phyloP scores from a whole-genome alignment of 2,329 filamentous ascomycete genomes.

The Periconia macrospinosa region DNA sequence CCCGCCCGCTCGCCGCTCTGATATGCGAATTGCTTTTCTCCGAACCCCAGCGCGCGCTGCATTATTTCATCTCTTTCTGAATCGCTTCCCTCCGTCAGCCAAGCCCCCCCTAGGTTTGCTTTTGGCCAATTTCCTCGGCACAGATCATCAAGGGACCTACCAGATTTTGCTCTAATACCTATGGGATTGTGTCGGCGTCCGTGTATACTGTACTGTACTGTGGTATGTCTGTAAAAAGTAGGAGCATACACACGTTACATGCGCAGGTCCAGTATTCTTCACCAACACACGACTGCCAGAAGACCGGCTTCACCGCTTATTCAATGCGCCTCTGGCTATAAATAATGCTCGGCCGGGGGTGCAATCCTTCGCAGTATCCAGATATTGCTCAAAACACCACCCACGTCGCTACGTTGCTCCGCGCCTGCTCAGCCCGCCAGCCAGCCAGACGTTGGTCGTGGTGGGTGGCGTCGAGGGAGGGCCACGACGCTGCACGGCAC shows the following conservation, averaged over 20 bases:
- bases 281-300: constrained; percentile 13
- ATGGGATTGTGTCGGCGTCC: no score
- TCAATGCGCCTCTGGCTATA: constrained; percentile 28
- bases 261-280: constrained; percentile 2
- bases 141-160: constrained; percentile 13
- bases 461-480: constrained; percentile 14
- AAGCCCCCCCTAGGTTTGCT: constrained; percentile 18
- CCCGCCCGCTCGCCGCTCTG: no score
- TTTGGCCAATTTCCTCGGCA: constrained; percentile 14
- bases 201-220: no score
- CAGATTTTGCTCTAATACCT: no score
- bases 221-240: no score
- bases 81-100: constrained; percentile 21
- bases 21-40: constrained; percentile 2
- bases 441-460: constrained; percentile 29
- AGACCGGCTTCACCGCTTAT: constrained; percentile 37
- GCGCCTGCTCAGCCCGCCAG: constrained; percentile 5
- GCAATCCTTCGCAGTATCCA: constrained; percentile 24
- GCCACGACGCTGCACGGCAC: background rate
- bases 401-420: no score
- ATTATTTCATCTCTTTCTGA: constrained; percentile 1
- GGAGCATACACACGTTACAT: no score
- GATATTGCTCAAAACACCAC: constrained; percentile 7
- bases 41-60: background rate
- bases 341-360: constrained; percentile 25